Evolutionary conservation across 768 basidiomycete species (phyloP), one percentile per base, ranked within the genome.

Genomic region (Ephemerocybe angulata): DNA sequence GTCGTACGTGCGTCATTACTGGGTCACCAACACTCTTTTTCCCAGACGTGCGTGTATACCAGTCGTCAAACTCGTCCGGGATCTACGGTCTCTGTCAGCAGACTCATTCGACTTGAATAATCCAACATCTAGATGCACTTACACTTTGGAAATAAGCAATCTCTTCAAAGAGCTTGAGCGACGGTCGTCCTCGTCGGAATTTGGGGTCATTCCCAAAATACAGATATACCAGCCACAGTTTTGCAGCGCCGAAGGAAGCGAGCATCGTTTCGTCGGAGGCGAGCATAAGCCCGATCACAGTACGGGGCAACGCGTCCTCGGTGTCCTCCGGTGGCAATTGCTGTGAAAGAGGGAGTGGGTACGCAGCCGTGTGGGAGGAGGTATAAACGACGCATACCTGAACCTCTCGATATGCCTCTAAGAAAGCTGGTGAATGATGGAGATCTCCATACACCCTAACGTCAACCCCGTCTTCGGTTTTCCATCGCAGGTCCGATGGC

Each of bases 391-490:
- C 57, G 2, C 60, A 50, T 3, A 46, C 12, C 60, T 57, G 10
- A 8, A 76, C 31, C 2, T 62, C 21, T 3, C 70, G 55, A 31
- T 74, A 65, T 27, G 63, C 72, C 0, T 62, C 51, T 7, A 69
- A 30, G 44, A 64, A 72, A 0, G 66, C 69, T 50, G 74, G 68
- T 0, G 67, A 70, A 1, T 58, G 67, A 42, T 70, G 73, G 2
- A 73, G 17, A 42, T 76, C 71, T 1, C 52, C 54, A 50, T 55
- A 65, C 2, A 70, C 44, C 1, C 63, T 55, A 25, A 67, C 63
- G 2, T 52, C 42, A 1, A 24, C 29, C 38, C 7, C 64, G 37
- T 50, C 62, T 62, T 60, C 67, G 70, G 0, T 67, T 68, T 58
- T 22, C 48, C 59, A 58, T 35, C 52, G 62, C 1, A 42, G 27